phyloP scores from a whole-genome alignment of 129 eudicot species.

The Pseudognaphalium luteoalbum region DNA sequence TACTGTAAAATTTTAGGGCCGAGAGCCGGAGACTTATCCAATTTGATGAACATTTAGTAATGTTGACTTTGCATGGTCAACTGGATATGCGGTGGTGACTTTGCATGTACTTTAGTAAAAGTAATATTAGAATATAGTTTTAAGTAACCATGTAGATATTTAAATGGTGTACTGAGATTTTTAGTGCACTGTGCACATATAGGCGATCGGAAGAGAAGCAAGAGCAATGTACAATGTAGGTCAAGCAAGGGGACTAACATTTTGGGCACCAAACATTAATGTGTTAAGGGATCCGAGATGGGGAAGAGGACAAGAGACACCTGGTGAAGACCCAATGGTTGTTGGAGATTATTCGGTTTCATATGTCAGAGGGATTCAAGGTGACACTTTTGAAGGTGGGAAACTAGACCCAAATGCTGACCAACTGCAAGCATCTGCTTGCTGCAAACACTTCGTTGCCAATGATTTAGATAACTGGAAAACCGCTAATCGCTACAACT shows the following conservation, averaged over 20 bases:
- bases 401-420: slow-evolving; percentile 33
- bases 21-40: neutral
- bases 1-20: neutral
- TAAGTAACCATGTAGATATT: neutral
- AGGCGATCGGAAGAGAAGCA: slow-evolving; percentile 79
- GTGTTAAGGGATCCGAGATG: slow-evolving; percentile 75
- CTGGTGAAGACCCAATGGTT: slow-evolving; percentile 73
- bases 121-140: neutral
- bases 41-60: neutral
- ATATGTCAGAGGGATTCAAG: slow-evolving; percentile 75
- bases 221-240: slow-evolving; percentile 67
- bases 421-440: slow-evolving; percentile 71
- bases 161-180: neutral
- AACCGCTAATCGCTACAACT: slow-evolving; percentile 44
- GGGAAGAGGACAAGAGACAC: slow-evolving; percentile 88
- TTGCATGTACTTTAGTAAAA: neutral
- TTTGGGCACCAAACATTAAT: slow-evolving; percentile 82
- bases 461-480: slow-evolving; percentile 78
- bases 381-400: slow-evolving; percentile 62
- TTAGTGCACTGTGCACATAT: neutral
- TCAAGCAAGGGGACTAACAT: slow-evolving; percentile 71
- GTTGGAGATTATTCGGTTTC: slow-evolving; percentile 60
- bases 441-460: slow-evolving; percentile 82
- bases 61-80: slow-evolving; percentile 2
- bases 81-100: too few species aligned